Percentiles rank a stretch among this genome's conserved stretches.
Evolutionary conservation across 2,329 filamentous ascomycete genomes (phyloP).

Genomic region (Colletotrichum cereale): DNA sequence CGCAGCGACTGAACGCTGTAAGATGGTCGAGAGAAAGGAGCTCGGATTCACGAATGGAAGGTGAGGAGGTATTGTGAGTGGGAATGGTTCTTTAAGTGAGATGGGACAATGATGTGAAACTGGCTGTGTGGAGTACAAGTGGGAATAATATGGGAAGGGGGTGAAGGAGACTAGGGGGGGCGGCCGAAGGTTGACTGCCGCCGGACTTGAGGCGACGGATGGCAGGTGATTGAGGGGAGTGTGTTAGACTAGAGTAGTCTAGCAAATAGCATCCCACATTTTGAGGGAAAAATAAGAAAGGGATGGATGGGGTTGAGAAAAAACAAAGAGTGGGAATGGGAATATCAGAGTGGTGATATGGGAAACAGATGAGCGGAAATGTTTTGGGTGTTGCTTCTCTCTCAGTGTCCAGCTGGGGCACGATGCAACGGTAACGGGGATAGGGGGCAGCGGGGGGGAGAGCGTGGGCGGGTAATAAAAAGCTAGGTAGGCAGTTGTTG

Average conservation of each 20-base stretch:
- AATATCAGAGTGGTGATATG: slow-evolving; percentile 5
- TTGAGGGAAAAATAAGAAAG: neutral
- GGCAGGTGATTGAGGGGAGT: slow-evolving; percentile 21
- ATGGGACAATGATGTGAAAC: slow-evolving; percentile 40
- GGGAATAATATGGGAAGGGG: slow-evolving; percentile 28
- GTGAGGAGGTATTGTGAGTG: slow-evolving; percentile 12
- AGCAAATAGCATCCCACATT: neutral
- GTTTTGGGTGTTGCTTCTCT: slow-evolving; percentile 3
- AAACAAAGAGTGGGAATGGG: slow-evolving; percentile 9
- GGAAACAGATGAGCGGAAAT: neutral
- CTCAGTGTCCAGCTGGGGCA: neutral
- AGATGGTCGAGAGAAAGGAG: neutral
- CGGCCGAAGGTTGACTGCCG: slow-evolving; percentile 5
- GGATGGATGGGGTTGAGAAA: neutral
- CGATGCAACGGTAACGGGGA: slow-evolving; percentile 20
- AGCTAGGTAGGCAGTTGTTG: neutral
- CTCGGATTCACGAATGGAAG: neutral
- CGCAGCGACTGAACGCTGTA: neutral
- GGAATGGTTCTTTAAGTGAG: slow-evolving; percentile 26
- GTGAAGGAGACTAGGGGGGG: slow-evolving; percentile 15
- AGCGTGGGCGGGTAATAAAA: slow-evolving; percentile 13
- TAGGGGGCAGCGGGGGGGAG: neutral
- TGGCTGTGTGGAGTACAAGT: slow-evolving; percentile 30
- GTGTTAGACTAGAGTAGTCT: slow-evolving; percentile 6
- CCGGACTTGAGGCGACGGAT: neutral